Base-by-base conservation (phyloP, 768 basidiomycete genomes). In the Multifurca ochricompacta region DNA sequence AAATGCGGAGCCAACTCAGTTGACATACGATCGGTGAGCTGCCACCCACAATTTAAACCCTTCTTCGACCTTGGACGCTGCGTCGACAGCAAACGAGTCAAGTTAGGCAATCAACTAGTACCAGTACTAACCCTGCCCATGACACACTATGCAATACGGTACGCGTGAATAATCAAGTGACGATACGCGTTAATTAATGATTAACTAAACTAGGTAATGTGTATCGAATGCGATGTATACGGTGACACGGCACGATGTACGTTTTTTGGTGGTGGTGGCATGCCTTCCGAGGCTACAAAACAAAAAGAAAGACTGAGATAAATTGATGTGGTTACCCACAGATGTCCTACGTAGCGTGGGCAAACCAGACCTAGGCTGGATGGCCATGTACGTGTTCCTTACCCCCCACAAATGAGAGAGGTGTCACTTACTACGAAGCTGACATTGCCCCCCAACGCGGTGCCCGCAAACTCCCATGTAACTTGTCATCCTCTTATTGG, bases 281-380 rank as follows among this genome's bases (percentile, higher is more conserved):
- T n/a, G 9, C 34, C 11, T 34, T 14, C 13, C 11, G 21, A 2
- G 3, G 6, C 6, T 48, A 27, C 10, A 48, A n/a, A 13, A 28
- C 48, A 25, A 23, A 5, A 4, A 6, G 13, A 41, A 23, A 5
- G 21, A 6, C 40, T 14, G 13, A 14, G 13, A 5, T 23, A 21
- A 6, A 6, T 23, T 41, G 40, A 41, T 14, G 7, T 7, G 11
- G 11, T 10, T 3, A 6, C 23, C 14, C 34, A 53, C 37, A 65
- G 64, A 65, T 48, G 32, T 51, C 27, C 32, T 66, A 10, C 59
- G 58, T 16, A 62, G 59, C 44, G 59, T 49, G 7, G 54, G 52
- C 8, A 39, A 25, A n/a, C 32, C 16, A 27, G 16, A 19, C 23
- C 36, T 59, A n/a, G 65, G 65, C 30, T 66, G 63, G 63, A 65